phyloP scores from a whole-genome alignment of 129 eudicot genomes.

The Ambrosia artemisiifolia region DNA sequence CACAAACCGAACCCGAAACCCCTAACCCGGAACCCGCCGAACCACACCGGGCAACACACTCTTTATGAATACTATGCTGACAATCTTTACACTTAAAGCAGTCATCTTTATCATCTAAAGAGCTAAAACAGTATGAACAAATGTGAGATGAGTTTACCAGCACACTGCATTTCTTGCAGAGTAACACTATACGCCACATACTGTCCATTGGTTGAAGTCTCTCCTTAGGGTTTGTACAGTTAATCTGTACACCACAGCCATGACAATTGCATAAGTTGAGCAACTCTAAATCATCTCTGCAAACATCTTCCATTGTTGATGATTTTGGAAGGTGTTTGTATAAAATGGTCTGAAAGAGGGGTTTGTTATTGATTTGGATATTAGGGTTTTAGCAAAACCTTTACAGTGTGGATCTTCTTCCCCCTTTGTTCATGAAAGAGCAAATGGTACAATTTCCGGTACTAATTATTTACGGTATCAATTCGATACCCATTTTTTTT shows the following conservation, averaged over 20 bases:
- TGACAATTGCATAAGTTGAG: conserved; percentile 82
- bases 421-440: too few relatives aligned
- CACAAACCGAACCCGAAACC: conserved; percentile 55
- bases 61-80: conserved; percentile 49
- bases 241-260: conserved; percentile 48
- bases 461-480: too few relatives aligned
- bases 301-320: conserved; percentile 4
- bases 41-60: conserved; percentile 45
- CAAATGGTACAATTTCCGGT: too few relatives aligned
- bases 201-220: conserved; percentile 63
- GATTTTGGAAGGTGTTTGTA: background rate
- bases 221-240: conserved; percentile 52
- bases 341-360: background rate
- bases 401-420: background rate
- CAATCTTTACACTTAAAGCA: conserved; percentile 50
- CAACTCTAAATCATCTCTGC: conserved; percentile 29
- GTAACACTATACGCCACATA: conserved; percentile 75
- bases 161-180: conserved; percentile 59
- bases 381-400: conserved; percentile 25
- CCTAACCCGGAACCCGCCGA: conserved; percentile 32
- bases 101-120: conserved; percentile 16
- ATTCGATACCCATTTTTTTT: too few relatives aligned
- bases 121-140: conserved; percentile 65
- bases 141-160: conserved; percentile 33
- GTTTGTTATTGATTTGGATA: background rate